These are phyloP conservation scores for Parvularia atlantis DNA, from an alignment of 78 protist species.

Conservation along the genomic window DNA sequence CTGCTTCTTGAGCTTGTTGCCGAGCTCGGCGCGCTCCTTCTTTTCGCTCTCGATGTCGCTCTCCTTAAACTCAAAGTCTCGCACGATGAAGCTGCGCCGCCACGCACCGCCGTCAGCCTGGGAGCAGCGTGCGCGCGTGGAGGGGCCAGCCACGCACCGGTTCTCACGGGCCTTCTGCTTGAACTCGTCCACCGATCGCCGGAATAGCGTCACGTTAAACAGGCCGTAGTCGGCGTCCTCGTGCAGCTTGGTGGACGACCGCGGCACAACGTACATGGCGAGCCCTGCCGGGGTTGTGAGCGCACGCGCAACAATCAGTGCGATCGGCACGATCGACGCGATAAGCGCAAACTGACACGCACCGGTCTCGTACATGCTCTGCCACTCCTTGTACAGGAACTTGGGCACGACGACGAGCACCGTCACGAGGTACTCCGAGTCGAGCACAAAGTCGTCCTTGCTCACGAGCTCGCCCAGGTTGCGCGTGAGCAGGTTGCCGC, in stretches of 20 bases:
- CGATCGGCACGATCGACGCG: neutral
- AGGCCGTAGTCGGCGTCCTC: constrained; percentile 57
- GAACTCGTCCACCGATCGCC: constrained; percentile 49
- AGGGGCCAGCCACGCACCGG: too few species aligned
- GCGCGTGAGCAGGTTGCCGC: constrained; percentile 27
- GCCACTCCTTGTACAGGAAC: neutral
- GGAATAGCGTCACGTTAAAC: constrained; percentile 47
- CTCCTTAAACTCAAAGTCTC: constrained; percentile 8
- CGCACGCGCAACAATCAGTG: constrained; percentile 22
- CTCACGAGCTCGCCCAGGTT: constrained; percentile 9
- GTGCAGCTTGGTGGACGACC: constrained; percentile 35
- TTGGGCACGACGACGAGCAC: constrained; percentile 53
- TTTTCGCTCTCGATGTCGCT: neutral
- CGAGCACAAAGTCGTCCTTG: constrained; percentile 3
- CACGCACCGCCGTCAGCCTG: neutral
- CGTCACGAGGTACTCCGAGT: constrained; percentile 58
- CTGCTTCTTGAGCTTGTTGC: constrained; percentile 3
- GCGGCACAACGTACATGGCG: constrained; percentile 45
- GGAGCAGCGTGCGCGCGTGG: neutral
- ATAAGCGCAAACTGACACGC: neutral
- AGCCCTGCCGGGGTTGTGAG: constrained; percentile 15
- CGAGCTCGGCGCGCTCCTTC: neutral
- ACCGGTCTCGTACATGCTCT: constrained; percentile 3
- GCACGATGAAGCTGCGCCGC: constrained; percentile 35
- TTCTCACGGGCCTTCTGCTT: constrained; percentile 48